phyloP scores from a whole-genome alignment of 2,329 filamentous ascomycete species.

The Penicillium concentricum region DNA sequence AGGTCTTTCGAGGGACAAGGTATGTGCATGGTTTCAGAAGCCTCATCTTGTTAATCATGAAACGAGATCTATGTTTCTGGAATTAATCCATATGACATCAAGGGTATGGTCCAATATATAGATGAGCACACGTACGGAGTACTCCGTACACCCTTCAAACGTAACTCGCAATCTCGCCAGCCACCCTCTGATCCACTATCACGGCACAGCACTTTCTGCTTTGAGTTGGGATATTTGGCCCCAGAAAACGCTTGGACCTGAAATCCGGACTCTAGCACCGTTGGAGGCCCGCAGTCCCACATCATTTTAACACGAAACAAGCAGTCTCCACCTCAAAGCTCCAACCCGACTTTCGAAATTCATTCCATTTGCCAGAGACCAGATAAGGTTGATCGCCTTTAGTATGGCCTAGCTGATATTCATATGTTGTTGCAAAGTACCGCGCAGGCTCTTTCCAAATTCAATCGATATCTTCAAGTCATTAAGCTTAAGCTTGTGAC shows the following conservation, averaged over 20 bases:
- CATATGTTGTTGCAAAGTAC: neutral
- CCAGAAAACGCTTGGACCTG: slow-evolving; percentile 2
- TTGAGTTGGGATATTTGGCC: neutral
- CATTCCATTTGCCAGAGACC: neutral
- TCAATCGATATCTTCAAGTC: neutral
- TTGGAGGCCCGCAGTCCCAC: neutral
- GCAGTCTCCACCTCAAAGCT: neutral
- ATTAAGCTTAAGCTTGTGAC: neutral
- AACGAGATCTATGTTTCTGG: neutral
- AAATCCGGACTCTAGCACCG: neutral
- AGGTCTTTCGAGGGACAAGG: neutral
- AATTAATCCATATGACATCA: neutral
- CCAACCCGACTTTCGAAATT: neutral
- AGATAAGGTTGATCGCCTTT: neutral
- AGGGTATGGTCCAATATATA: neutral
- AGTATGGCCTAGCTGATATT: neutral
- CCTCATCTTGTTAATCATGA: neutral
- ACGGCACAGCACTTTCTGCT: neutral
- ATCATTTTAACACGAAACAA: neutral
- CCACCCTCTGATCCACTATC: neutral
- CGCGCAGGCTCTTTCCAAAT: neutral
- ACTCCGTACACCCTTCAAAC: neutral
- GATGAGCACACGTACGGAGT: neutral
- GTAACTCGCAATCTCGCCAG: neutral
- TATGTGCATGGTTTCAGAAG: neutral